These are phyloP conservation scores for Penicillium sp. DNA, from an alignment of 2,329 filamentous ascomycete genomes.

Conservation along the genomic window DNA sequence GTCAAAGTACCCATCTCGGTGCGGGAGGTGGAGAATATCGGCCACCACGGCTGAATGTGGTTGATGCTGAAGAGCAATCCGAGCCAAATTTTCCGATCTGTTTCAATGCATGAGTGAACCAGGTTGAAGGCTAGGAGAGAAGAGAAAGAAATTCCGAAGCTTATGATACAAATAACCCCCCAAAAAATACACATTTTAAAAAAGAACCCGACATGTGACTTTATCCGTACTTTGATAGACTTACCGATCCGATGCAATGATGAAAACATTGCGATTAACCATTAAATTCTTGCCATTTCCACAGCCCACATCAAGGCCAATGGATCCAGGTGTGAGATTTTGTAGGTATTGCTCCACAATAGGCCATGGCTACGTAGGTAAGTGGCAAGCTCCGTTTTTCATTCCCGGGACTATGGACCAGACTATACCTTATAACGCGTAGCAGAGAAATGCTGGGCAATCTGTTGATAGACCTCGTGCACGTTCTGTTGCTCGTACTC, in stretches of 20 bases:
- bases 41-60: constrained; percentile 73
- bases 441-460: constrained; percentile 50
- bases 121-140: constrained; percentile 6
- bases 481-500: constrained; percentile 83
- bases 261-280: constrained; percentile 74
- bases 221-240: constrained; percentile 18
- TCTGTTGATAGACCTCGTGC: constrained; percentile 77
- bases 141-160: neutral
- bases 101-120: constrained; percentile 3
- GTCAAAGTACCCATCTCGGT: constrained; percentile 66
- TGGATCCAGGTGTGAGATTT: constrained; percentile 63
- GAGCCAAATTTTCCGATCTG: constrained; percentile 60
- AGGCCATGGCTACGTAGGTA: constrained; percentile 71
- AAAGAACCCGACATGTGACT: constrained; percentile 2
- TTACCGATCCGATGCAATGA: constrained; percentile 83
- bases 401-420: neutral
- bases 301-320: constrained; percentile 90
- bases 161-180: constrained; percentile 9
- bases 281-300: constrained; percentile 94
- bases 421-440: constrained; percentile 61
- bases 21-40: constrained; percentile 80
- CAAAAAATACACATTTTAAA: neutral
- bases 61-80: constrained; percentile 58
- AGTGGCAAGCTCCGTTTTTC: neutral
- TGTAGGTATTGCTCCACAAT: constrained; percentile 78